Evolutionary conservation across 495 filamentous ascomycete genomes (phyloP), one percentile per base, ranked within the genome.

Genomic region (Penicillium mononematosum): DNA sequence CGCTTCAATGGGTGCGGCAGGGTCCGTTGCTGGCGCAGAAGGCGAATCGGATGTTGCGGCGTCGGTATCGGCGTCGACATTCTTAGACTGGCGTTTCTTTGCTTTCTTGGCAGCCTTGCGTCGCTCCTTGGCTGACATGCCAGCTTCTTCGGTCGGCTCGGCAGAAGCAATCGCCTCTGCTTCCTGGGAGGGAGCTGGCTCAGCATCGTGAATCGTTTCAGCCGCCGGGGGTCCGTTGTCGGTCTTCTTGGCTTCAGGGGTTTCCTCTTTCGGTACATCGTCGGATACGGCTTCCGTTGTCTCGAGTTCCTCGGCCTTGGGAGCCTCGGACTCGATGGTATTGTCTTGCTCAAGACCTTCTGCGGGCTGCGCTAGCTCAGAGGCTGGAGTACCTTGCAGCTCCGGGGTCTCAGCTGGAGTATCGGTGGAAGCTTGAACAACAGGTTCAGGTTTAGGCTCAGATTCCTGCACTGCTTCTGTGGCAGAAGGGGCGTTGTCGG

Each of bases 61-160:
- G 45, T 58, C 50, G 4, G 58, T 54, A 17, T 69, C 67, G 20
- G 49, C 50, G 56, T 72, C 65, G 47, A 58, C 50, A 27, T 47
- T 61, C 42, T 70, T 67, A 38, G 70, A 75, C 52, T 72, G 73
- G 22, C 70, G 70, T 55, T 76, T 78, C 58, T 79, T 79, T 25
- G 76, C 73, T 56, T 80, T 79, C 56, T 78, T 75, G 59, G 71
- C 78, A 12, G 74, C 70, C 58, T 81, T 76, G 39, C 70, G 74
- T 41, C 75, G 78, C 43, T 73, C 70, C 45, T 74, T 75, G 20
- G 74, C 65, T 14, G 74, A 66, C 59, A 70, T 70, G 22, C 42
- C 58, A 41, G 44, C 31, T 20, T 68, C 70, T n/a, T 66, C 64
- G n/a, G 70, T 59, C 25, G 63, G 53, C 25, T 68, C 58, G 31